These are phyloP conservation scores for Trichosporon inkin DNA, from an alignment of 1,284 basidiomycete genomes.

Conservation along the genomic window DNA sequence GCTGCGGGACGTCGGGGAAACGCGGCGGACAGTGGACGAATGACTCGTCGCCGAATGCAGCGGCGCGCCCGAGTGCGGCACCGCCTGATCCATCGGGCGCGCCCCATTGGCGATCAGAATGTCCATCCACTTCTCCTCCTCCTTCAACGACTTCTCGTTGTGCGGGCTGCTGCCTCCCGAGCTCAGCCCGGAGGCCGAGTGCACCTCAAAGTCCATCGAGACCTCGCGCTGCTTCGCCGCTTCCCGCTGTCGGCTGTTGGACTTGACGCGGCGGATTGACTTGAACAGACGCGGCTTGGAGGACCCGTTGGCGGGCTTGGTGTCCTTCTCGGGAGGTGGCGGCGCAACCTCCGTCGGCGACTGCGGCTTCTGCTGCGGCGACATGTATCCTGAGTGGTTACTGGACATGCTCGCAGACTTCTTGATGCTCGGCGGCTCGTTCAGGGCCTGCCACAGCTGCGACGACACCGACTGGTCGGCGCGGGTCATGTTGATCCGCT, in stretches of 20 bases:
- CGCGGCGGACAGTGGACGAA: background rate
- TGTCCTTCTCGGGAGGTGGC: conserved; percentile 35
- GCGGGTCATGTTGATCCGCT: conserved; percentile 30
- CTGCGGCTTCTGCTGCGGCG: background rate
- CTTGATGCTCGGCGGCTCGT: conserved; percentile 10
- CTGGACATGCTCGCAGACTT: background rate
- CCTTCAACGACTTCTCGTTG: conserved; percentile 25
- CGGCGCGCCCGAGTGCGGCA: background rate
- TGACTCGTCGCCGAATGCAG: background rate
- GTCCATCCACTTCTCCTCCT: conserved; percentile 58
- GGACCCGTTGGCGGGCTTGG: conserved; percentile 60
- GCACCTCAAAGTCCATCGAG: conserved; percentile 45
- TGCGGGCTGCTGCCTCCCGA: conserved; percentile 47
- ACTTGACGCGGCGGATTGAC: conserved; percentile 31
- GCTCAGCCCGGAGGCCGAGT: conserved; percentile 38
- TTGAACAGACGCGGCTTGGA: conserved; percentile 46
- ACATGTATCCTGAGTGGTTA: background rate
- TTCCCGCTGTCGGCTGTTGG: conserved; percentile 35
- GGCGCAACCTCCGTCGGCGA: background rate
- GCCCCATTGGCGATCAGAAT: conserved; percentile 68
- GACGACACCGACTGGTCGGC: conserved; percentile 23
- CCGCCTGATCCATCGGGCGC: conserved; percentile 56
- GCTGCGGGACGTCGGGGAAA: background rate
- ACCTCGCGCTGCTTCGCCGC: conserved; percentile 51
- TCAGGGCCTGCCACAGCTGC: conserved; percentile 31